Evolutionary conservation across 2,329 filamentous ascomycete species (phyloP), one percentile per base, ranked within the genome.

Genomic region (Aureobasidium namibiae): DNA sequence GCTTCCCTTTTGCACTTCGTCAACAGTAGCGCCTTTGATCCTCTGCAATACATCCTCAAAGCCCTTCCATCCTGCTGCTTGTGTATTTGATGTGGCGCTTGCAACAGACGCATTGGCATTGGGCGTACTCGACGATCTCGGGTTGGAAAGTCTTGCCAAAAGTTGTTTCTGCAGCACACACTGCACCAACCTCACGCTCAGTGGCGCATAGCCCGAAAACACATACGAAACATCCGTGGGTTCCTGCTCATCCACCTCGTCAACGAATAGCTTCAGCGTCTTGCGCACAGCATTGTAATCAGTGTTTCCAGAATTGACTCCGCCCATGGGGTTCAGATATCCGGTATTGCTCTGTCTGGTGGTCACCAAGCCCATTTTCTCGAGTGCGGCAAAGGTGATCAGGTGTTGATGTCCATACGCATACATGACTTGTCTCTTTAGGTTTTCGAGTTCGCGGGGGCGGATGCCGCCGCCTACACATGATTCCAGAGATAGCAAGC

Each of bases 141-240:
- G 18, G 74, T 75, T 52, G 73, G 73, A 52, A 77, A 80, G 61
- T 78, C 79, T 4, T 82, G 84, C 60, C 31, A 99, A 77, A 65
- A 92, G 89, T 60, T 90, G 84, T 72, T 99, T 99, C 72, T 97
- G 92, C 49, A 99, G 75, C 52, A 97, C 83, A 69, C 90, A 94
- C 73, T 99, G 95, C 6, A 99, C 87, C 4, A 99, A 82, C 16
- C 94, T 86, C 57, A 97, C 83, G 45, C 90, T 95, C 13, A 99
- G 81, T 0, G 94, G 95, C 4, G 95, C 94, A 70, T 97, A 99
- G 56, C 94, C 95, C 64, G 90, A 95, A 74, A 97, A 99, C 11
- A 96, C 92, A 68, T 99, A 99, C n/a, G 92, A 88, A 62, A 97
- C 87, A 67, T 99, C 94, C 67, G 94, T 89, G 2, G 94, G 94